These are phyloP conservation scores for Beta corolliflora DNA, from an alignment of 179 eudicot genomes.

Conservation along the genomic window DNA sequence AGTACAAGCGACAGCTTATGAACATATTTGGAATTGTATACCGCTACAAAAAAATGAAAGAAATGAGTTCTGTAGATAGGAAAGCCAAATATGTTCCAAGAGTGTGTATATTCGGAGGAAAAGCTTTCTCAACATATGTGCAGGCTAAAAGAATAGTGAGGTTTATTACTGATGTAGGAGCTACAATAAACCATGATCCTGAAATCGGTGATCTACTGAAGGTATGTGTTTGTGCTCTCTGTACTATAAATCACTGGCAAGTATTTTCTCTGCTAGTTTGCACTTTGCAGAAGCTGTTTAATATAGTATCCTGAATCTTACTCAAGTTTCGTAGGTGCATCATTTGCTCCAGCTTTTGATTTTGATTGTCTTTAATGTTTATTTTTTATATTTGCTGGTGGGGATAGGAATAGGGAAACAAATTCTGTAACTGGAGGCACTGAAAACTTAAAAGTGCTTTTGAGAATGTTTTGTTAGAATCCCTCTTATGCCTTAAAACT, in stretches of 20 bases:
- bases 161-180: slow-evolving; percentile 85
- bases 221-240: slow-evolving; percentile 42
- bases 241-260: not conserved
- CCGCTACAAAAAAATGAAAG: slow-evolving; percentile 93
- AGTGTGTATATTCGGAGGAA: slow-evolving; percentile 93
- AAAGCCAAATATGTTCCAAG: slow-evolving; percentile 66
- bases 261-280: not conserved
- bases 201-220: slow-evolving; percentile 86
- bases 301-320: not conserved
- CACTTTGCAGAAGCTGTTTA: not conserved
- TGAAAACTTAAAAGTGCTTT: not conserved
- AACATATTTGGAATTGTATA: slow-evolving; percentile 87
- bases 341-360: too few species aligned
- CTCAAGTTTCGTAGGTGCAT: too few species aligned
- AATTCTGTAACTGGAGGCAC: too few species aligned
- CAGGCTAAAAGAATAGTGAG: slow-evolving; percentile 95
- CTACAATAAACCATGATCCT: slow-evolving; percentile 77
- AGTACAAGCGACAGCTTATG: slow-evolving; percentile 85
- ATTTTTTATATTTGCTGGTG: too few species aligned
- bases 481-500: not conserved
- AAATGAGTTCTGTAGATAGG: slow-evolving; percentile 71
- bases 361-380: too few species aligned
- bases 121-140: slow-evolving; percentile 93
- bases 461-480: not conserved
- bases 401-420: too few species aligned